Conservation (phyloP, 306 rosid species). For the Phaseolus lunatus region DNA sequence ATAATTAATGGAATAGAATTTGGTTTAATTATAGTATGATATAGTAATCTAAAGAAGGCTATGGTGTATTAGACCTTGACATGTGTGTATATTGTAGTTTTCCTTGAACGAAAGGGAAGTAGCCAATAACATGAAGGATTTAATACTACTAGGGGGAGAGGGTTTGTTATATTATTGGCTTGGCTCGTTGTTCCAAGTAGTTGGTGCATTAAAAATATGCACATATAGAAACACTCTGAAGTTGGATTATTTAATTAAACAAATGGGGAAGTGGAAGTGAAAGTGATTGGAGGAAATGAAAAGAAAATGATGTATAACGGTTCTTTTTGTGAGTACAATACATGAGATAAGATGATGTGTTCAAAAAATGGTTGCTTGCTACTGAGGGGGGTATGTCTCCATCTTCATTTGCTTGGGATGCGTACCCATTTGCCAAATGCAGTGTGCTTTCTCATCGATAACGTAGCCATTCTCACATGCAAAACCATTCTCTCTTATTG, state of each 20-base stretch:
- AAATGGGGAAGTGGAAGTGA: constrained; percentile 48
- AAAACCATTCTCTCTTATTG: constrained; percentile 22
- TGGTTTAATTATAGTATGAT: constrained; percentile 8
- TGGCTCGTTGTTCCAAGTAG: constrained; percentile 44
- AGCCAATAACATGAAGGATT: constrained; percentile 42
- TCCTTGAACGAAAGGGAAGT: constrained; percentile 54
- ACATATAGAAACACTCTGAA: constrained; percentile 29
- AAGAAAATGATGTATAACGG: constrained; percentile 61
- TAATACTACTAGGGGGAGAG: constrained; percentile 1
- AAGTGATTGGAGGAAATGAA: constrained; percentile 35
- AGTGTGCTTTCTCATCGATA: constrained; percentile 56
- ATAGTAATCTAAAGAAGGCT: background rate
- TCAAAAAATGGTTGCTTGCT: background rate
- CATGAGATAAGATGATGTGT: constrained; percentile 4
- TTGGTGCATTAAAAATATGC: constrained; percentile 35
- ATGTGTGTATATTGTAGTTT: constrained; percentile 47
- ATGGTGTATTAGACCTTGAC: background rate
- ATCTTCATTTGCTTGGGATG: constrained; percentile 57
- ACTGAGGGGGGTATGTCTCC: constrained; percentile 8
- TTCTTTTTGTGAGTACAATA: constrained; percentile 34
- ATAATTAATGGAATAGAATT: constrained; percentile 41
- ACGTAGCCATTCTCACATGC: constrained; percentile 58
- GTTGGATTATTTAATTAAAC: constrained; percentile 39
- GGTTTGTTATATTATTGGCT: no score
- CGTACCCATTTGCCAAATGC: constrained; percentile 58